Percentiles rank a stretch among this genome's conserved stretches.
Conservation (phyloP, 2,329 filamentous ascomycete genomes). For the Acephala macrosclerotiorum region DNA sequence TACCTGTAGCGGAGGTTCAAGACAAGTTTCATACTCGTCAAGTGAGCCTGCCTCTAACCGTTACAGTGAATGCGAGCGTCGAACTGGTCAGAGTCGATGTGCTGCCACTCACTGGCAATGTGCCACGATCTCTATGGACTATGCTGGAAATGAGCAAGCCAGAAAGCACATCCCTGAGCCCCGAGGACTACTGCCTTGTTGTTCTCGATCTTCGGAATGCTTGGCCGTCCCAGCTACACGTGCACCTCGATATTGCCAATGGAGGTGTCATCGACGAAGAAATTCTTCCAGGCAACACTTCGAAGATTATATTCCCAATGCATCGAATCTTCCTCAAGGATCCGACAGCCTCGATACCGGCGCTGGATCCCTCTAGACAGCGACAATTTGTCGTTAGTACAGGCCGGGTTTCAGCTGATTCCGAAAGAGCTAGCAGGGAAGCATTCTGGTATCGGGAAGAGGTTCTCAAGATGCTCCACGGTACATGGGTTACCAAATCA, state of each 20-base stretch:
- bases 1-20: conserved; percentile 69
- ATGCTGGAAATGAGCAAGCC: conserved; percentile 40
- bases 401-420: conserved; percentile 79
- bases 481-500: conserved; percentile 70
- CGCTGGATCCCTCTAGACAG: conserved; percentile 80
- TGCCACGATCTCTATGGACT: conserved; percentile 68
- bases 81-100: conserved; percentile 84
- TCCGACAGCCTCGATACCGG: conserved; percentile 79
- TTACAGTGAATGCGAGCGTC: conserved; percentile 92
- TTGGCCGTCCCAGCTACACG: conserved; percentile 81
- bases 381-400: conserved; percentile 92
- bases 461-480: conserved; percentile 74
- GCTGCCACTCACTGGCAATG: conserved; percentile 72
- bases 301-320: conserved; percentile 77
- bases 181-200: conserved; percentile 77
- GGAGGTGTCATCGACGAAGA: conserved; percentile 50
- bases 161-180: conserved; percentile 46
- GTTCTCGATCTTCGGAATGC: conserved; percentile 87
- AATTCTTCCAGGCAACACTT: conserved; percentile 73
- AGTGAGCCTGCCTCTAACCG: conserved; percentile 78
- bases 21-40: conserved; percentile 86
- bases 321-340: conserved; percentile 79
- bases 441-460: conserved; percentile 92
- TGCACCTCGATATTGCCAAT: conserved; percentile 59
- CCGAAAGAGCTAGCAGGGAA: conserved; percentile 79